These are phyloP conservation scores for Podospora tetraspora DNA, from an alignment of 495 filamentous ascomycete genomes.

Conservation along the genomic window DNA sequence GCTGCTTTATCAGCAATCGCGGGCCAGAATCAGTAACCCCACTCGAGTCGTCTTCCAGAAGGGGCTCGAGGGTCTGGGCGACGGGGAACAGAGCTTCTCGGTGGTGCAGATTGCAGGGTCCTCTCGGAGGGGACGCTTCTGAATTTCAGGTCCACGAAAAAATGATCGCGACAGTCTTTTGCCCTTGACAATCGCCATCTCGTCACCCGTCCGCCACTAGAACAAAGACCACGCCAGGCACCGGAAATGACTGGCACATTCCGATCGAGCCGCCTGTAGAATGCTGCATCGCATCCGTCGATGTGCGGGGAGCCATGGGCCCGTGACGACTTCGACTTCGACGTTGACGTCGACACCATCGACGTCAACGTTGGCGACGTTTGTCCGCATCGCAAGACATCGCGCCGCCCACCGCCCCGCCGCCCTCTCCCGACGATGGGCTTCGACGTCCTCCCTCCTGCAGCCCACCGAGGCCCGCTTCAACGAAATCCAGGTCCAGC, in stretches of 20 bases:
- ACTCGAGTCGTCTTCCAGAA: background rate
- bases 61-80: background rate
- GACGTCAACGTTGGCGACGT: constrained; percentile 10
- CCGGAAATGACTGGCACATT: constrained; percentile 21
- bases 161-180: background rate
- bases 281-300: constrained; percentile 38
- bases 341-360: background rate
- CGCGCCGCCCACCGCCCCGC: constrained; percentile 20
- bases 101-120: background rate
- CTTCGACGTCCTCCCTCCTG: constrained; percentile 35
- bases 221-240: background rate
- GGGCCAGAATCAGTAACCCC: background rate
- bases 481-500: constrained; percentile 93
- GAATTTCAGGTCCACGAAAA: background rate
- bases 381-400: constrained; percentile 39
- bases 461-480: constrained; percentile 60
- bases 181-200: background rate
- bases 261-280: constrained; percentile 15
- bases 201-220: background rate
- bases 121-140: background rate
- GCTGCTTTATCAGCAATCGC: background rate
- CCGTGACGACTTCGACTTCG: constrained; percentile 22
- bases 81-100: background rate
- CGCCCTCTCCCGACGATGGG: constrained; percentile 29
- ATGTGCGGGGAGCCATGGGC: constrained; percentile 34